Evolutionary conservation across 2,329 filamentous ascomycete genomes (phyloP).

Genomic region (Neopestalotiopsis clavispora): DNA sequence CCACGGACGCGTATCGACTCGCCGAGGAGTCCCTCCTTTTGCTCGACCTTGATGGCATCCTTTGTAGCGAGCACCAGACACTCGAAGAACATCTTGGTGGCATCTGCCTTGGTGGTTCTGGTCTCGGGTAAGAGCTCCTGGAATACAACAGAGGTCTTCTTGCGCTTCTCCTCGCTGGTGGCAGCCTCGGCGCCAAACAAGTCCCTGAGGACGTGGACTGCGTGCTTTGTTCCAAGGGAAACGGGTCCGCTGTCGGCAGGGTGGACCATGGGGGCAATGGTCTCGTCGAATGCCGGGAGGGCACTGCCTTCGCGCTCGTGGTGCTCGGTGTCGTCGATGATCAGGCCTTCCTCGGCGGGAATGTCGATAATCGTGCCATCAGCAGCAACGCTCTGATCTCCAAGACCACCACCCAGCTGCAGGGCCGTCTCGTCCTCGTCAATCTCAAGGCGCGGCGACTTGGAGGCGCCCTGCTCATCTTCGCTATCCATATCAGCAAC

Average conservation of each 20-base stretch:
- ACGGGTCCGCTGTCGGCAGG: conserved; percentile 85
- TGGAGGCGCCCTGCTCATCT: conserved; percentile 64
- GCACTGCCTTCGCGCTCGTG: conserved; percentile 49
- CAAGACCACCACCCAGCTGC: conserved; percentile 53
- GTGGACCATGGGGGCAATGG: conserved; percentile 75
- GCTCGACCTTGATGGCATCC: conserved; percentile 96
- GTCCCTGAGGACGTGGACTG: conserved; percentile 91
- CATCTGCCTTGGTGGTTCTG: conserved; percentile 82
- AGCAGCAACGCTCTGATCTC: conserved; percentile 56
- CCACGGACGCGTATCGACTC: conserved; percentile 82
- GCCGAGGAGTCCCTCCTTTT: conserved; percentile 73
- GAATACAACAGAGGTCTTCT: conserved; percentile 80
- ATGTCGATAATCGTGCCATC: conserved; percentile 71
- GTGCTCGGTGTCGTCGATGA: conserved; percentile 51
- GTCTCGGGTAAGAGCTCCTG: conserved; percentile 87
- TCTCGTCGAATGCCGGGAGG: conserved; percentile 76
- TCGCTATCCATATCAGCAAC: conserved; percentile 79
- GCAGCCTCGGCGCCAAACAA: conserved; percentile 79
- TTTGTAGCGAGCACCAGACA: conserved; percentile 95
- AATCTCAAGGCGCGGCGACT: conserved; percentile 72
- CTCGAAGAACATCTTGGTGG: conserved; percentile 99
- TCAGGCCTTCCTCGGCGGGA: conserved; percentile 57
- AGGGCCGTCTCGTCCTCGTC: conserved; percentile 67
- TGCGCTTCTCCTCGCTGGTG: conserved; percentile 72
- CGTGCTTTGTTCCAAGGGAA: conserved; percentile 90